Conservation (phyloP, 1,139 yeast species). For the Taphrina populina region DNA sequence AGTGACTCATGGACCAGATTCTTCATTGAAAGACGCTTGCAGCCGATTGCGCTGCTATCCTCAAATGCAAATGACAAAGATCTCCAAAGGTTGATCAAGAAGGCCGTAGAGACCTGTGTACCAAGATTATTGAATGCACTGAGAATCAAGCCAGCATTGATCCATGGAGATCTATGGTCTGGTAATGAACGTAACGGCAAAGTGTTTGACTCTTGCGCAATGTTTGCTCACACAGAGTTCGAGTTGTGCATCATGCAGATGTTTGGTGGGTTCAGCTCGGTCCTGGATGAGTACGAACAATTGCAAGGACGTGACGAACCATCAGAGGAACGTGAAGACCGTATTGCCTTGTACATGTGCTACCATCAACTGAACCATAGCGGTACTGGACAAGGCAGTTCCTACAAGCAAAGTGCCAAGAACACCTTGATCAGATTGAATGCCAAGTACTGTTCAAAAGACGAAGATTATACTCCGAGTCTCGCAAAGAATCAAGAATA, state of each 20-base stretch:
- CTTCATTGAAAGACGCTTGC: conserved; percentile 31
- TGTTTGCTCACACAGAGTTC: conserved; percentile 38
- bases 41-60: conserved; percentile 33
- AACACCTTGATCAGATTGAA: background rate
- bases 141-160: conserved; percentile 35
- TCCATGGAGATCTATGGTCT: conserved; percentile 37
- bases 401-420: conserved; percentile 4
- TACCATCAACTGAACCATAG: conserved; percentile 38
- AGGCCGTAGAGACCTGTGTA: conserved; percentile 28
- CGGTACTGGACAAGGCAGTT: conserved; percentile 9
- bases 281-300: conserved; percentile 8
- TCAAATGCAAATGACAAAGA: conserved; percentile 24
- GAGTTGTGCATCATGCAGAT: conserved; percentile 38
- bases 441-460: background rate
- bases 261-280: conserved; percentile 38
- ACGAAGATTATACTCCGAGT: too few relatives aligned
- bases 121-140: conserved; percentile 33
- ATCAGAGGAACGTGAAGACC: conserved; percentile 36
- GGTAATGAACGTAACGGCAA: conserved; percentile 7
- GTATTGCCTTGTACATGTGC: conserved; percentile 36
- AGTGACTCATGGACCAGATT: conserved; percentile 36
- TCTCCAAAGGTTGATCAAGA: conserved; percentile 19
- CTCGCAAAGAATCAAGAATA: too few relatives aligned
- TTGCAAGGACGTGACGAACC: conserved; percentile 34
- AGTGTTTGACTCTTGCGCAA: conserved; percentile 37